A percentile compares a stretch with the other conserved stretches of the same genome.
These are phyloP conservation scores for Colletotrichum falcatum DNA, from an alignment of 2,329 filamentous ascomycete species.

Conservation along the genomic window DNA sequence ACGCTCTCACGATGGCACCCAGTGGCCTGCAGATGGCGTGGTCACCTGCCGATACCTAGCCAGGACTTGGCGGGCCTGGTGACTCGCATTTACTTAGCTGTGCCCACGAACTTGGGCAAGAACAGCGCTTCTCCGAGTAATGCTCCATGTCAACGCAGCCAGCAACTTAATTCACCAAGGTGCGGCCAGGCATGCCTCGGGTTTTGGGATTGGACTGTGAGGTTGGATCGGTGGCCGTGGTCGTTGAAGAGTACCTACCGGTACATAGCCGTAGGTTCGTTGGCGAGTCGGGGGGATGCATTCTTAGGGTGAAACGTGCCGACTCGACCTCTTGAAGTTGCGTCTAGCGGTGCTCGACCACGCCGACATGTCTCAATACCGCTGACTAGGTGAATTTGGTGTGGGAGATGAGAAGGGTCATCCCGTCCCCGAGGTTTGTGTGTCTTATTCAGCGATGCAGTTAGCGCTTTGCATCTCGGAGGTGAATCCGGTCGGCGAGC, in stretches of 20 bases:
- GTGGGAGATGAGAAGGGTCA: conserved; percentile 13
- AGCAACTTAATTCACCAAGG: not conserved
- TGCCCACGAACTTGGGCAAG: conserved; percentile 22
- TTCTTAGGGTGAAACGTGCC: conserved; percentile 35
- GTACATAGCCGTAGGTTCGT: not conserved
- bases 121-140: not conserved
- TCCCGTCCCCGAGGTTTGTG: conserved; percentile 6
- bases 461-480: conserved; percentile 5
- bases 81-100: conserved; percentile 24
- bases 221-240: conserved; percentile 4
- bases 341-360: conserved; percentile 28
- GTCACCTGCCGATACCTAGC: conserved; percentile 31
- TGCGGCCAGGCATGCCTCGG: conserved; percentile 11
- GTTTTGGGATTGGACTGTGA: not conserved
- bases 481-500: conserved; percentile 4
- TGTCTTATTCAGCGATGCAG: conserved; percentile 24
- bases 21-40: conserved; percentile 18
- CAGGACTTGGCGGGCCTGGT: conserved; percentile 26
- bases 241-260: conserved; percentile 20
- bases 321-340: conserved; percentile 27
- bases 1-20: conserved; percentile 25
- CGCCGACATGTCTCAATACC: conserved; percentile 15
- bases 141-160: not conserved
- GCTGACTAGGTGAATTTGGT: conserved; percentile 1
- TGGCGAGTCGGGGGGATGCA: conserved; percentile 29